Evolutionary conservation across 192 early-diverging fungal genomes (phyloP).

Genomic region (Backusella morwellensis): DNA sequence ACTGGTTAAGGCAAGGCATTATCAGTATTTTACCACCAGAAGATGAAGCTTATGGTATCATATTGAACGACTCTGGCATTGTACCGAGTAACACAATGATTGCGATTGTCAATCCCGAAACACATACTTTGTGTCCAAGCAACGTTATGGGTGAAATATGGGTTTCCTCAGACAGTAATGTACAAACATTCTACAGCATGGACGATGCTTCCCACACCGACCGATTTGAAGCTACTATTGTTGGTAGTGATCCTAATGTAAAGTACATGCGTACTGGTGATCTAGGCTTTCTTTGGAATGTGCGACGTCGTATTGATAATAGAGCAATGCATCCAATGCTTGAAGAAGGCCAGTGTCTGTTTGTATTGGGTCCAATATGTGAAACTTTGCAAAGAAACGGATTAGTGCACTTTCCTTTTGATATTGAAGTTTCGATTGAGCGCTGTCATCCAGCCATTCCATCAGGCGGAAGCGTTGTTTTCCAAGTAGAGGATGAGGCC

Average conservation of each 20-base stretch:
- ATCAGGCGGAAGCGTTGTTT: conserved; percentile 36
- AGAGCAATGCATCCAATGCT: conserved; percentile 35
- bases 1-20: conserved; percentile 63
- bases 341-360: conserved; percentile 67
- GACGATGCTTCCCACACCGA: conserved; percentile 36
- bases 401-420: conserved; percentile 68
- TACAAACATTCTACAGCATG: conserved; percentile 43
- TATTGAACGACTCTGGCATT: conserved; percentile 71
- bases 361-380: conserved; percentile 69
- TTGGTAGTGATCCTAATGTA: conserved; percentile 54
- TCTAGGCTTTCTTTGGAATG: conserved; percentile 78
- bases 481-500: conserved; percentile 3
- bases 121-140: conserved; percentile 61
- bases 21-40: conserved; percentile 56
- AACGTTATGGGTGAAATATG: conserved; percentile 85
- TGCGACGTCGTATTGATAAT: conserved; percentile 34
- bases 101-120: conserved; percentile 81
- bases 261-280: conserved; percentile 81
- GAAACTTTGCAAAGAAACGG: conserved; percentile 74
- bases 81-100: conserved; percentile 76
- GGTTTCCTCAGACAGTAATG: conserved; percentile 67
- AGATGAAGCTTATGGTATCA: conserved; percentile 51
- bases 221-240: conserved; percentile 50
- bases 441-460: conserved; percentile 54
- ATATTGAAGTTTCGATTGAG: conserved; percentile 75